Evolutionary conservation across 768 basidiomycete species (phyloP).

Genomic region (Russula compacta): DNA sequence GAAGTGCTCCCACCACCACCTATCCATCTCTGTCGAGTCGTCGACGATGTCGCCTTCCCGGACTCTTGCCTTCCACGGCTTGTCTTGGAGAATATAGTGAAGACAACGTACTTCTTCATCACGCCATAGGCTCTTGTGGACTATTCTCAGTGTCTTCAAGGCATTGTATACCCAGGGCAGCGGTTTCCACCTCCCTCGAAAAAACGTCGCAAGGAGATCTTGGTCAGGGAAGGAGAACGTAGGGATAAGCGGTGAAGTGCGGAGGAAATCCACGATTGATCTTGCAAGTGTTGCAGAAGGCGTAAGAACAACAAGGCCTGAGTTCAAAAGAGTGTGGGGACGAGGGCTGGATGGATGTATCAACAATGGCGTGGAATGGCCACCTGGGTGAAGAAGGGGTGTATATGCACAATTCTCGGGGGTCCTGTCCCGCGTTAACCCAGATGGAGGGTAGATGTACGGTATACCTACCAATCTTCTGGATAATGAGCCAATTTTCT

Average conservation of each 20-base stretch:
- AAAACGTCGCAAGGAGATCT: constrained; percentile 77
- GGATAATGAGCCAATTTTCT: constrained; percentile 80
- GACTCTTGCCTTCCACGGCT: constrained; percentile 67
- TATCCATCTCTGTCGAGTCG: constrained; percentile 45
- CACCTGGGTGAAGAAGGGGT: constrained; percentile 36
- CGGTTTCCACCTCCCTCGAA: constrained; percentile 69
- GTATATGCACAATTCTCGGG: constrained; percentile 90
- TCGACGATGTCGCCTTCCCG: constrained; percentile 33
- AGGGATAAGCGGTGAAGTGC: constrained; percentile 42
- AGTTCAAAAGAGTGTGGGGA: constrained; percentile 79
- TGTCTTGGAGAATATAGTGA: constrained; percentile 81
- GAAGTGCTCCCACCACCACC: constrained; percentile 79
- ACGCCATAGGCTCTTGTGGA: constrained; percentile 71
- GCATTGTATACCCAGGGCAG: constrained; percentile 89
- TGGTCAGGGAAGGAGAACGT: constrained; percentile 83
- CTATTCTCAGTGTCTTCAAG: constrained; percentile 69
- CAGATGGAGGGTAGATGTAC: constrained; percentile 12
- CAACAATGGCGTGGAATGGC: constrained; percentile 36
- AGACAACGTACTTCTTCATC: constrained; percentile 80
- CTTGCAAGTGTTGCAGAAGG: constrained; percentile 55
- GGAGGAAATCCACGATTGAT: constrained; percentile 47
- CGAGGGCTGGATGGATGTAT: constrained; percentile 46
- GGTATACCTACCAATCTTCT: constrained; percentile 58
- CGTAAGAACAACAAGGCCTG: constrained; percentile 76
- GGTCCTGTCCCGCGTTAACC: constrained; percentile 36